Evolutionary conservation across 352 stramenopile genomes (phyloP), one percentile per base, ranked within the genome.

Genomic region (Blastocystis sp.): DNA sequence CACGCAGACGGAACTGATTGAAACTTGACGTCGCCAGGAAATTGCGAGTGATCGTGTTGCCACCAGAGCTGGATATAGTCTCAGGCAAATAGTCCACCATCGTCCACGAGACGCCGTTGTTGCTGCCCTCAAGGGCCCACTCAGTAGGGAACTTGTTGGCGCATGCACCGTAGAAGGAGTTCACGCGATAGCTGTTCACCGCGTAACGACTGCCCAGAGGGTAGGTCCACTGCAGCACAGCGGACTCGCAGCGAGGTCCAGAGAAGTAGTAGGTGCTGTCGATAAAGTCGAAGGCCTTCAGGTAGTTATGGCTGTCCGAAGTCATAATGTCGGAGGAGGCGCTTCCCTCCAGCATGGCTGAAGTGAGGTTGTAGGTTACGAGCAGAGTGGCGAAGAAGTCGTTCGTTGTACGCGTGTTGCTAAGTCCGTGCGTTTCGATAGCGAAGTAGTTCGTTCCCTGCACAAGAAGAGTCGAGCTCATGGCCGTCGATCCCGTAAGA

Each of bases 241-340:
- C 77, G 18, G 20, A 41, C 43, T 79, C 77, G 47, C 77, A 88
- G 53, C 77, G 77, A 26, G 77, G 77, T 37, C 77, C 77, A 20
- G 77, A 88, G n/a, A 62, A 34, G 41, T 62, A 79, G 18, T 39
- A 64, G 29, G 77, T 88, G 26, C 45, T 37, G 23, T 56, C 9
- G n/a, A 79, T 75, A 23, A 76, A 59, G n/a, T 88, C 77, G n/a
- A 88, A 88, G 29, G 66, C 62, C 66, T 88, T 88, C 20, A 61
- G 45, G 15, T 76, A 59, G 11, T 47, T 59, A 41, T 88, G 62
- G 39, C 26, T 76, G 55, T 59, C 77, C 20, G 41, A 37, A 2
- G 26, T 69, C 43, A 62, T 64, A 54, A 88, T 77, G 29, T 88
- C 77, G 13, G 77, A 39, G n/a, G 77, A 88, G 20, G 77, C 8